Evolutionary conservation across 257 asterid species (phyloP).

Genomic region (Petunia secreta): DNA sequence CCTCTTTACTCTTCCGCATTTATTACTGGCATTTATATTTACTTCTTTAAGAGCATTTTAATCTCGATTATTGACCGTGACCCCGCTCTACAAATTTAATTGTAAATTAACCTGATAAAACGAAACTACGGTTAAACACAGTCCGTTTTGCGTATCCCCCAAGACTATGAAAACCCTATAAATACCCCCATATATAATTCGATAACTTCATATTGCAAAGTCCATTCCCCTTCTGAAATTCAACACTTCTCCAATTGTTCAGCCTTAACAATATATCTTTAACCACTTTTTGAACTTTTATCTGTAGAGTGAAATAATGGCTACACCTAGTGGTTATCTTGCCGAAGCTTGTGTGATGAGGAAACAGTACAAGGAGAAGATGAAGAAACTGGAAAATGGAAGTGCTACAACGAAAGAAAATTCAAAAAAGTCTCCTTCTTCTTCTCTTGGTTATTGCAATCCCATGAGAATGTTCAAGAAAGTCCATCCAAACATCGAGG

Average conservation of each 20-base stretch:
- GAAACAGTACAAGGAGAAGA: not conserved
- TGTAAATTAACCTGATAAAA: too few species aligned
- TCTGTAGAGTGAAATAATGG: not conserved
- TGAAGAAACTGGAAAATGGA: not conserved
- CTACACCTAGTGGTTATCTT: slow-evolving; percentile 1
- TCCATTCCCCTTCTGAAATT: not conserved
- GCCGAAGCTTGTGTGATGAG: not conserved
- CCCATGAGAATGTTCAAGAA: too few species aligned
- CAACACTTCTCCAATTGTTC: not conserved
- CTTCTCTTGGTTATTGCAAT: too few species aligned
- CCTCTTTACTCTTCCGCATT: too few species aligned
- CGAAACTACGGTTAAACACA: too few species aligned
- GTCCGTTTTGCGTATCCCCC: not conserved
- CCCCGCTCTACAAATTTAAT: too few species aligned
- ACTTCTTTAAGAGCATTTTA: too few species aligned
- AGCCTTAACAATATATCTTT: not conserved
- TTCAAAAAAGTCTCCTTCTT: not conserved
- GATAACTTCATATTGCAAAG: not conserved
- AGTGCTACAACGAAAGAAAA: not conserved
- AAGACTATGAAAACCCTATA: slow-evolving; percentile 10
- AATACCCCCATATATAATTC: not conserved
- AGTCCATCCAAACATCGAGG: too few species aligned
- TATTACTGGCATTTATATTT: too few species aligned
- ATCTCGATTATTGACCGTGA: too few species aligned
- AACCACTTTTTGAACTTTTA: not conserved